Conservation (phyloP, 768 basidiomycete species). For the Termitomyces sp. region DNA sequence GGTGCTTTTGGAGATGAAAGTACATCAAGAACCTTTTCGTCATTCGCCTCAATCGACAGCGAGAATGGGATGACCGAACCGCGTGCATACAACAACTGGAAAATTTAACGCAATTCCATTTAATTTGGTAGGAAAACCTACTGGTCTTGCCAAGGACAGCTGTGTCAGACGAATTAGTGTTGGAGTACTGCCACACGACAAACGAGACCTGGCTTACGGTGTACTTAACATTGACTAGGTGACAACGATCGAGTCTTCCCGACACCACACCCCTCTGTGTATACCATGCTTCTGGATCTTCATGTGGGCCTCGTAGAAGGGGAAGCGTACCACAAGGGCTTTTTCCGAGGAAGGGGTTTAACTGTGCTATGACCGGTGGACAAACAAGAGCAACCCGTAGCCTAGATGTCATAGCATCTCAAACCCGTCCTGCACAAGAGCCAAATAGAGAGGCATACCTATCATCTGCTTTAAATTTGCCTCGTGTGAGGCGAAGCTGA, state of each 20-base stretch:
- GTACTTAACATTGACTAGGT: conserved; percentile 24
- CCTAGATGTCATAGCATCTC: conserved; percentile 13
- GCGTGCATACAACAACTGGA: conserved; percentile 34
- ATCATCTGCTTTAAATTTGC: conserved; percentile 27
- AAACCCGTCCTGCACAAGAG: background rate
- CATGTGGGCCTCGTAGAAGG: conserved; percentile 27
- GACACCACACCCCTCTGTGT: conserved; percentile 19
- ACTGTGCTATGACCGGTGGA: conserved; percentile 26
- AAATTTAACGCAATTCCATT: background rate
- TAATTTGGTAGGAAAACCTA: conserved; percentile 13
- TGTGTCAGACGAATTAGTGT: conserved; percentile 10
- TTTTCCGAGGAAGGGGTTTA: conserved; percentile 26
- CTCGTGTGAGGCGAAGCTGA: conserved; percentile 23
- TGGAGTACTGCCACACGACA: background rate
- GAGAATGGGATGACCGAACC: conserved; percentile 33
- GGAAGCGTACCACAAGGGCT: conserved; percentile 27
- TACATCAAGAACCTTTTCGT: conserved; percentile 29
- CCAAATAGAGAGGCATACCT: conserved; percentile 16
- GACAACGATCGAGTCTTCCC: conserved; percentile 24
- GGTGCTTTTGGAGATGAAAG: conserved; percentile 27
- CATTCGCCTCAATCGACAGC: conserved; percentile 24
- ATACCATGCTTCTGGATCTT: conserved; percentile 36
- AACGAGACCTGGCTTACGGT: conserved; percentile 20
- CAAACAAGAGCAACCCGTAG: conserved; percentile 25
- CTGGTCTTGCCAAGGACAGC: conserved; percentile 35